Percentiles rank a stretch among this genome's conserved stretches.
Conservation (phyloP, 768 basidiomycete species). For the Leccinum broughii region DNA sequence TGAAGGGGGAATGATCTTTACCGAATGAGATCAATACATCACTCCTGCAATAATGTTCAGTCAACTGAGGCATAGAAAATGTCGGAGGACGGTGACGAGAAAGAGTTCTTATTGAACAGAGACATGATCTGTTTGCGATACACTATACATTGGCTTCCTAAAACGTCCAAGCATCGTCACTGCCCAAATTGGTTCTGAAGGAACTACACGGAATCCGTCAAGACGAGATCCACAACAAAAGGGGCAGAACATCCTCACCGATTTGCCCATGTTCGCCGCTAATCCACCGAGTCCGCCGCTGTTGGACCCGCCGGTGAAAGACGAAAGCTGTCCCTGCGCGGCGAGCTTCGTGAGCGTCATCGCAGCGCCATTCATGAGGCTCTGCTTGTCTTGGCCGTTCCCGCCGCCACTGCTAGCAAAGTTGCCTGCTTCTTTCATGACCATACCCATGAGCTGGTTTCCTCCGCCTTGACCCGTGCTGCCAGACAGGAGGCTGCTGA, state of each 20-base stretch:
- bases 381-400: constrained; percentile 69
- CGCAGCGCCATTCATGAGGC: constrained; percentile 83
- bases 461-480: constrained; percentile 46
- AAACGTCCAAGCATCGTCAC: not conserved
- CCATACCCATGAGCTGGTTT: constrained; percentile 76
- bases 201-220: not conserved
- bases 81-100: too few relatives aligned
- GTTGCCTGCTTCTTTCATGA: constrained; percentile 81
- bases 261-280: constrained; percentile 50
- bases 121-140: too few relatives aligned
- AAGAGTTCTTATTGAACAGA: too few relatives aligned
- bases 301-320: constrained; percentile 54
- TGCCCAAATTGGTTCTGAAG: not conserved
- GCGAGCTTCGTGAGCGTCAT: constrained; percentile 85
- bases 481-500: constrained; percentile 21
- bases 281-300: constrained; percentile 64
- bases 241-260: constrained; percentile 41
- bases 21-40: too few relatives aligned
- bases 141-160: too few relatives aligned
- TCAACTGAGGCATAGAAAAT: too few relatives aligned
- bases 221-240: not conserved
- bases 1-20: too few relatives aligned
- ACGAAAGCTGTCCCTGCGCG: constrained; percentile 56
- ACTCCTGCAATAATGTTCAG: too few relatives aligned
- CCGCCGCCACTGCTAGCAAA: constrained; percentile 56